Evolutionary conservation across 768 basidiomycete species (phyloP).

Genomic region (Fistulinella prunicolor): DNA sequence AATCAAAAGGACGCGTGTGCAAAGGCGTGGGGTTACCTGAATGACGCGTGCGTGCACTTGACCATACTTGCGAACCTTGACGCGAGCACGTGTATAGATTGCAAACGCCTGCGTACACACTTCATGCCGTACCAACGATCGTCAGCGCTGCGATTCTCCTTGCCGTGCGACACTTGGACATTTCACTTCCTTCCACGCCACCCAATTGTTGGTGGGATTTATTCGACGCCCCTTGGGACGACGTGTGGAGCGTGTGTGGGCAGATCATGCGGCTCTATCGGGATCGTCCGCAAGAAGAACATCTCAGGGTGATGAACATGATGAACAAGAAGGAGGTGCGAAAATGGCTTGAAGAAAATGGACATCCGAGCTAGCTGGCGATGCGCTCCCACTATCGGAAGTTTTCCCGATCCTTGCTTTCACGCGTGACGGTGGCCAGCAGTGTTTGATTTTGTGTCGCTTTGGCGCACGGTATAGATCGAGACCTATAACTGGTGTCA

Average conservation of each 20-base stretch:
- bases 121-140: conserved; percentile 87
- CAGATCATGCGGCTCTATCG: conserved; percentile 80
- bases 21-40: conserved; percentile 90
- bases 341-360: conserved; percentile 72
- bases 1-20: conserved; percentile 66
- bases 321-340: conserved; percentile 78
- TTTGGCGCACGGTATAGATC: not conserved
- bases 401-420: not conserved
- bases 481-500: not conserved
- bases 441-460: not conserved
- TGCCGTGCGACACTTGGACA: conserved; percentile 63
- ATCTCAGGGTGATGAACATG: conserved; percentile 50
- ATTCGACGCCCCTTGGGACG: conserved; percentile 90
- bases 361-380: conserved; percentile 8
- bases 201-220: conserved; percentile 89
- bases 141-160: conserved; percentile 89
- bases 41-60: conserved; percentile 81
- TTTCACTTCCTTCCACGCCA: conserved; percentile 69
- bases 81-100: conserved; percentile 48
- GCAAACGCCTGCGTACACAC: conserved; percentile 89
- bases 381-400: not conserved
- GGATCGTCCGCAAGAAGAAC: conserved; percentile 42
- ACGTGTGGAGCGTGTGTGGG: conserved; percentile 84
- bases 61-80: not conserved
- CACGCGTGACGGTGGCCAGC: not conserved